Evolutionary conservation across 345 rosid genomes (phyloP), one percentile per base, ranked within the genome.

Genomic region (Camelina hispida): DNA sequence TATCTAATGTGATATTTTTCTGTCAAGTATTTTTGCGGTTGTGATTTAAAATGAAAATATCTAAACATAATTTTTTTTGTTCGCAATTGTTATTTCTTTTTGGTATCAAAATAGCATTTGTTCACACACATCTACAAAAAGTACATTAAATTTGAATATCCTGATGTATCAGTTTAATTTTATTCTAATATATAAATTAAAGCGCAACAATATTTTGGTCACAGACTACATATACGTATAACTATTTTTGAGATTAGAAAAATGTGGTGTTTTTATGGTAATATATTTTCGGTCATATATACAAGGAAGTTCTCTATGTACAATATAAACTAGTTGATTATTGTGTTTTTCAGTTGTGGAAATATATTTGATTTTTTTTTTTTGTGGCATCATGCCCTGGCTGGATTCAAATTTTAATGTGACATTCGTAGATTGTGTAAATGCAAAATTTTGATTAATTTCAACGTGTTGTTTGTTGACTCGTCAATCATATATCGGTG

Each of bases 1-100:
- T 68, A 69, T 53, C 34, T 52, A 4, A 59, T 52, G 40, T 52
- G 55, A 59, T 60, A 25, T 51, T 17, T 59, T 5, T 43, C 15
- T 34, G 38, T 23, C 60, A 74, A 48, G 53, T 58, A 10, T 50
- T 75, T 66, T 75, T 67, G 62, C 14, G 73, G 68, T 75, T 59
- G 55, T 50, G 46, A 67, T 59, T 75, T 58, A 20, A 60, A 7
- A 50, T 40, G 17, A 17, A 59, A 17, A 59, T 40, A 50, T 67
- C 62, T 58, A 11, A 37, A 40, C 37, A 28, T 20, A 23, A 18
- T 16, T 17, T 25, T 38, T 42, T 22, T 40, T 40, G 13, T 38
- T 15, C 30, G 44, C 34, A 18, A 34, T 12, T 34, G 1, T 35
- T 18, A 43, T 44, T 55, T 28, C 13, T 2, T 46, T 6, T n/a